Percentiles rank a stretch among this genome's conserved stretches.
Evolutionary conservation across 164 flowering plant genomes (phyloP).

Genomic region (Akebia trifoliata): DNA sequence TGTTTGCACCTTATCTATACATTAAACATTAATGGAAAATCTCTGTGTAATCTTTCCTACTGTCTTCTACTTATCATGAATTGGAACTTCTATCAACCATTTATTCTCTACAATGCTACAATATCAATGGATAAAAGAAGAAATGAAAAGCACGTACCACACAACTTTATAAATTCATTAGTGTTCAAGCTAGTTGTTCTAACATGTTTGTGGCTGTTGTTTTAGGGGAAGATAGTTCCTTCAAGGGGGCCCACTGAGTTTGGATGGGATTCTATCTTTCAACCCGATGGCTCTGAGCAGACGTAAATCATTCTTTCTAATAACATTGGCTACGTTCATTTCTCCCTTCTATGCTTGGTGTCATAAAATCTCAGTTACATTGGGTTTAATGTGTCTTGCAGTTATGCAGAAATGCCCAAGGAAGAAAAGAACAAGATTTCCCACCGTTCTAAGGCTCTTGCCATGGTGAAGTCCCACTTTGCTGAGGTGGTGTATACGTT

Average conservation of each 20-base stretch:
- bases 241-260: conserved; percentile 87
- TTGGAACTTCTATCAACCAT: neutral
- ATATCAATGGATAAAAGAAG: neutral
- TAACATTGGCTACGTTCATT: neutral
- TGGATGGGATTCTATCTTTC: conserved; percentile 98
- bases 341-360: neutral
- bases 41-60: neutral
- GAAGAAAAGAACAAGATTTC: too few species aligned
- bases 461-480: conserved; percentile 61
- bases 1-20: neutral
- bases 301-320: conserved; percentile 43
- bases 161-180: neutral
- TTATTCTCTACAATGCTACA: neutral
- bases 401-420: conserved; percentile 76
- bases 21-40: neutral
- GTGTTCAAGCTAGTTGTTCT: neutral
- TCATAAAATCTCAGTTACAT: too few species aligned
- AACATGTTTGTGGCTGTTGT: conserved; percentile 10
- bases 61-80: conserved; percentile 1
- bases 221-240: conserved; percentile 84
- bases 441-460: conserved; percentile 63
- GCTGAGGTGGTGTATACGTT: conserved; percentile 4
- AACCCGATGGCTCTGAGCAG: conserved; percentile 88
- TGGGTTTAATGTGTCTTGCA: too few species aligned
- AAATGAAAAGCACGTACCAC: neutral